Evolutionary conservation across 345 rosid genomes (phyloP).

Genomic region (Salix brachista): DNA sequence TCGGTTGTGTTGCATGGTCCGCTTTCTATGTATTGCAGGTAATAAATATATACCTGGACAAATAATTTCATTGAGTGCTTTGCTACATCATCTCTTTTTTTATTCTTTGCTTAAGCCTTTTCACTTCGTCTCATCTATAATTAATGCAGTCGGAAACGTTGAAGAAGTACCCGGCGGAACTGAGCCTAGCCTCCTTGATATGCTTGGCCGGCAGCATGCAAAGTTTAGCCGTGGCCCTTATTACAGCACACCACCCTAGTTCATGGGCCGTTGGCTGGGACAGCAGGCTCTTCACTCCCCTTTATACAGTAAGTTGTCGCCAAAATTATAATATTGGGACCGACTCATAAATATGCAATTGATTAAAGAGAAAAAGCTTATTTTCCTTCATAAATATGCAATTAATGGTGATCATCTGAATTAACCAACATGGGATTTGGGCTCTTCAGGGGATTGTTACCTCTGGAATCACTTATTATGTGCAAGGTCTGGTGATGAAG

Average conservation of each 20-base stretch:
- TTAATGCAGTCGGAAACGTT: slow-evolving; percentile 49
- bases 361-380: too few relatives aligned
- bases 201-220: slow-evolving; percentile 62
- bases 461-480: slow-evolving; percentile 68
- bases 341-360: not conserved
- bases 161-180: slow-evolving; percentile 56
- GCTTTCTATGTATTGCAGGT: slow-evolving; percentile 61
- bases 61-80: too few relatives aligned
- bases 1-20: slow-evolving; percentile 72
- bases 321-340: not conserved
- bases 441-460: slow-evolving; percentile 50
- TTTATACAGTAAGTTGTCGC: slow-evolving; percentile 42
- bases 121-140: too few relatives aligned
- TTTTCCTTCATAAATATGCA: not conserved
- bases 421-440: too few relatives aligned
- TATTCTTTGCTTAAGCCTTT: too few relatives aligned
- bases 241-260: slow-evolving; percentile 39
- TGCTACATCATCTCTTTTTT: too few relatives aligned
- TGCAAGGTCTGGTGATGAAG: slow-evolving; percentile 73
- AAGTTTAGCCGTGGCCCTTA: slow-evolving; percentile 44
- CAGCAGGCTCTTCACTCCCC: slow-evolving; percentile 60
- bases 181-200: slow-evolving; percentile 58
- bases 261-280: slow-evolving; percentile 75
- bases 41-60: not conserved
- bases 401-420: not conserved